Evolutionary conservation across 1,284 basidiomycete genomes (phyloP), one percentile per base, ranked within the genome.

Genomic region (Ceratobasidium sp.): DNA sequence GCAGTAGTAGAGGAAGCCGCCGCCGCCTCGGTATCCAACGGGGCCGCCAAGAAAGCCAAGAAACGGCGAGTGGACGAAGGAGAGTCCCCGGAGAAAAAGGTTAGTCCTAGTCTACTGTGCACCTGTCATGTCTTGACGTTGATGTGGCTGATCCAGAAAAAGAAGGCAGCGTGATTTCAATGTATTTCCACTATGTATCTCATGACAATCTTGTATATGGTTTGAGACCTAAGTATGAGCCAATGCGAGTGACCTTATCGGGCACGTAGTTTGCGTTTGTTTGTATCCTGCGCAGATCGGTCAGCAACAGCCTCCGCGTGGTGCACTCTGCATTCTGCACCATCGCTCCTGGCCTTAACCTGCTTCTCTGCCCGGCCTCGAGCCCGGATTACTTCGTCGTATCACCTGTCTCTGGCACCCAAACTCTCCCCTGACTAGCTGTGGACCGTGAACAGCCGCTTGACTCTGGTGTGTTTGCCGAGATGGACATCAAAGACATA

Each of bases 21-120:
- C 52, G 90, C 89, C 29, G 87, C 87, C 56, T 87, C 61, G 8
- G 77, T 76, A 6, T 81, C 78, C 83, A 85, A 94, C 93, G 85
- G 93, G 92, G 84, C 92, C 90, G 85, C 89, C 89, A 84, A 68
- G 56, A 78, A 79, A 61, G 76, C 77, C 34, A 78, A 79, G 56
- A 80, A 80, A 69, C 79, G 77, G 69, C 64, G 66, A 37, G 56
- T 62, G n/a, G 71, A 74, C 54, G 71, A 56, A 7, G 71, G 61
- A 49, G 71, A 74, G 49, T 64, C 71, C 9, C 71, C 71, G 8
- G 71, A 74, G 61, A 74, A 74, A 40, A 74, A 74, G 71, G 71
- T 74, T 62, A 54, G 71, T 54, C 13, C 7, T 40, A 17, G 29
- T 49, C 19, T 13, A 54, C 5, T 32, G 9, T 29, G 52, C 6